A percentile compares a stretch with the other conserved stretches of the same genome.
phyloP scores from a whole-genome alignment of 2,329 filamentous ascomycete genomes.

The Leptographium wingfieldii region DNA sequence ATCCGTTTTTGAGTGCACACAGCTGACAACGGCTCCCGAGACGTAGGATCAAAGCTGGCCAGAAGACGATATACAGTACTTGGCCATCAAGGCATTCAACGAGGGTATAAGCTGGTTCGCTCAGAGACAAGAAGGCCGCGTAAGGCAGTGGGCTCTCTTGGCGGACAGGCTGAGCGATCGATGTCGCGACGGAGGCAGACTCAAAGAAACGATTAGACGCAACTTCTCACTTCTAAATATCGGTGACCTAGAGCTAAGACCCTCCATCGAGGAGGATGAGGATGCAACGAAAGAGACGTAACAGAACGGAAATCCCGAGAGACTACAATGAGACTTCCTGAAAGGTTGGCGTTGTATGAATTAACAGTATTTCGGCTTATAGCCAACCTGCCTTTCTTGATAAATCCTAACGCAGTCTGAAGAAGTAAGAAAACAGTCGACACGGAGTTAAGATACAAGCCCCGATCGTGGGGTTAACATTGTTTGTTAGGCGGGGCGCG shows the following conservation, averaged over 20 bases:
- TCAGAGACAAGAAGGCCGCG: conserved; percentile 38
- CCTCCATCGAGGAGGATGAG: conserved; percentile 4
- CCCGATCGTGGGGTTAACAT: not conserved
- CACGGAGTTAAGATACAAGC: too few relatives aligned
- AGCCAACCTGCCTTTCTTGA: too few relatives aligned
- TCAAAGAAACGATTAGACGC: conserved; percentile 31
- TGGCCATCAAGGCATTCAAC: conserved; percentile 59
- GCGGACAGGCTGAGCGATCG: conserved; percentile 50
- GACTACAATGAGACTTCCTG: not conserved
- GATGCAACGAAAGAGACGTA: not conserved
- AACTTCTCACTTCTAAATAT: conserved; percentile 29
- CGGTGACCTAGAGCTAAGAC: conserved; percentile 8
- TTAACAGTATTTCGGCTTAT: too few relatives aligned
- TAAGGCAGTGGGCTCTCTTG: conserved; percentile 48
- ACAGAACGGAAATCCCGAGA: too few relatives aligned
- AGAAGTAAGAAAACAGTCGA: too few relatives aligned
- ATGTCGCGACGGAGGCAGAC: conserved; percentile 37
- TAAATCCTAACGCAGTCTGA: too few relatives aligned
- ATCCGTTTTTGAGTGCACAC: not conserved
- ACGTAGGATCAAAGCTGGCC: conserved; percentile 42
- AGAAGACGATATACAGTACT: conserved; percentile 58
- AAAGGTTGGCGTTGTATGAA: not conserved
- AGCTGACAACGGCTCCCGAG: conserved; percentile 10
- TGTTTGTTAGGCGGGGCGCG: not conserved
- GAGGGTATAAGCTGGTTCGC: conserved; percentile 55